Percentiles rank a stretch among this genome's conserved stretches.
These are phyloP conservation scores for Dryas alaskensis DNA, from an alignment of 306 rosid species.

Conservation along the genomic window DNA sequence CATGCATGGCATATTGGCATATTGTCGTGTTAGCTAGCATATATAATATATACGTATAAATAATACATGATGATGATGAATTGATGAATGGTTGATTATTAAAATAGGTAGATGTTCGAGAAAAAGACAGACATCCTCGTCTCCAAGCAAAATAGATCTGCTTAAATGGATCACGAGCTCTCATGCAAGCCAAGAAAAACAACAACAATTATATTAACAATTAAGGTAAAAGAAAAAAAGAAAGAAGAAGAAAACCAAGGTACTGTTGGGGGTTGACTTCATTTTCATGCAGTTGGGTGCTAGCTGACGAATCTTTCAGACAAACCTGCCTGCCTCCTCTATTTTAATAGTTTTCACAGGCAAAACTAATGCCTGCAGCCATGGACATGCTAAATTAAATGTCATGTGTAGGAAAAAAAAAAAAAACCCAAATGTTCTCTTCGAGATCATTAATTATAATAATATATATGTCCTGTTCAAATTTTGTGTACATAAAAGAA, in stretches of 20 bases:
- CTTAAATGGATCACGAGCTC: conserved; percentile 35
- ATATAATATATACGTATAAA: neutral
- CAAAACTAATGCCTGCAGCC: conserved; percentile 5
- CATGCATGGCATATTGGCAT: conserved; percentile 10
- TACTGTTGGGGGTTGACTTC: conserved; percentile 39
- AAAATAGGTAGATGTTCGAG: neutral
- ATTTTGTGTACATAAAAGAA: neutral
- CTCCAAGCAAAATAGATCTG: conserved; percentile 37
- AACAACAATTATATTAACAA: conserved; percentile 2
- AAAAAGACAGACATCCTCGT: conserved; percentile 42
- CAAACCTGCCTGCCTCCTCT: conserved; percentile 19
- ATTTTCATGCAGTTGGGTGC: conserved; percentile 23
- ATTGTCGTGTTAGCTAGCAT: neutral
- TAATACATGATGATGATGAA: neutral
- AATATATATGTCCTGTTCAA: neutral
- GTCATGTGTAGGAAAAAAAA: neutral
- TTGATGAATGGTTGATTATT: neutral
- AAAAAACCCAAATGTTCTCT: neutral
- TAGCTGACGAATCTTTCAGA: conserved; percentile 32
- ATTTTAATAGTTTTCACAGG: conserved; percentile 38
- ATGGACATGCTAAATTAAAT: neutral
- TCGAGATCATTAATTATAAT: neutral
- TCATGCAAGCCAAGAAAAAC: conserved; percentile 19
- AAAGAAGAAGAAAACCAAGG: conserved; percentile 17
- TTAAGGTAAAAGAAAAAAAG: too few species aligned